Evolutionary conservation across 352 stramenopile genomes (phyloP), one percentile per base, ranked within the genome.

Genomic region (Phytopythium chamaehyphon): DNA sequence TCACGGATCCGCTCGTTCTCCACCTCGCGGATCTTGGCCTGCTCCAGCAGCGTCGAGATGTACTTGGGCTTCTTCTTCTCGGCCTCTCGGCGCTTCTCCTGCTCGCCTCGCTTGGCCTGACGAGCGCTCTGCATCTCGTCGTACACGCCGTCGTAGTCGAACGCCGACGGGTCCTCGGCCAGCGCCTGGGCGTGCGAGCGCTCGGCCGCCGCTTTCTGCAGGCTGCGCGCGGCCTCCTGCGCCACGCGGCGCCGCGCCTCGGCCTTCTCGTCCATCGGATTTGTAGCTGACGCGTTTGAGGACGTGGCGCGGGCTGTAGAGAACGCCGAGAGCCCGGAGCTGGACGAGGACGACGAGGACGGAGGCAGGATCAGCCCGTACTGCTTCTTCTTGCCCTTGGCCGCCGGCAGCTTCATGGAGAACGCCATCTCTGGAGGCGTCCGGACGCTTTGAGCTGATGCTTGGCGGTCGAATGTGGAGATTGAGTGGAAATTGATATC

Each of bases 121-220:
- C 73, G 55, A 2, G 57, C 48, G 26, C 48, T 78, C 57, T 88
- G 80, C 55, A 97, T 91, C 14, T 81, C 59, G 57, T 97, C 88
- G 69, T 96, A 96, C 16, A 94, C 81, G 31, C 76, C 75, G 61
- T 97, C 89, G 47, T 97, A 97, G 56, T 97, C 88, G 47, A 95
- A 97, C 35, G 95, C 83, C 1, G 76, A 85, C 21, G 88, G 66
- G 57, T 96, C 85, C 53, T 93, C 66, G 1, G 68, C 76, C 4
- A 92, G 61, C 36, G 77, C 83, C 55, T 87, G 63, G 6, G 75
- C 60, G 40, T 78, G 75, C 10, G 71, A 45, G 23, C 61, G 68
- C 26, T 79, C 77, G 18, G 86, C 73, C 31, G 85, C 64, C 9
- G 51, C 66, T 46, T 73, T 54, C 36, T 83, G 72, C 15, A 85